These are phyloP conservation scores for Pleurotus ostreatus DNA, from an alignment of 768 basidiomycete species.

Conservation along the genomic window DNA sequence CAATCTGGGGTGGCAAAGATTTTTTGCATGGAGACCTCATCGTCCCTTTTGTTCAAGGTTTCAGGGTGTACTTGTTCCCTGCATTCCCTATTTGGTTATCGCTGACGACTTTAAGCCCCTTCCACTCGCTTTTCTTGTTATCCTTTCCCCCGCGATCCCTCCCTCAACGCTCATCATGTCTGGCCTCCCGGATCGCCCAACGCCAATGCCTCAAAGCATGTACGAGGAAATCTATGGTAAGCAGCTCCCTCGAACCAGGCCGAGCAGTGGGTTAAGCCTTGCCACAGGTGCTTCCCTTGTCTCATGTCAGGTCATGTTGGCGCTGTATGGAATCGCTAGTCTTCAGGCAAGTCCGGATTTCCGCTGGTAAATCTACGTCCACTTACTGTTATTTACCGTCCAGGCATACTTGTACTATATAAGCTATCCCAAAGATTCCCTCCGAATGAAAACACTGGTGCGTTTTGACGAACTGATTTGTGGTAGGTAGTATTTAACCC, in stretches of 20 bases:
- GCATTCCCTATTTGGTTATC: no score
- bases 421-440: background rate
- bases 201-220: background rate
- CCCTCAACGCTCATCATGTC: background rate
- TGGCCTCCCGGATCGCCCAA: slow-evolving; percentile 5
- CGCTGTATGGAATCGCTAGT: slow-evolving; percentile 1
- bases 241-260: background rate
- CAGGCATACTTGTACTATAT: slow-evolving; percentile 3
- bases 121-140: background rate
- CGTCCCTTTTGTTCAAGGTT: no score
- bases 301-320: slow-evolving; percentile 1
- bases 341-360: background rate
- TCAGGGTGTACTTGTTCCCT: no score
- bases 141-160: background rate
- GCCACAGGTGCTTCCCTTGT: background rate
- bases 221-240: slow-evolving; percentile 5
- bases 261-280: background rate
- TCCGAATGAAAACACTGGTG: background rate
- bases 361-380: background rate
- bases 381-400: background rate
- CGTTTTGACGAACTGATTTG: background rate
- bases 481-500: no score
- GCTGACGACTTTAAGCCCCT: no score
- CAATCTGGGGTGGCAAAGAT: no score
- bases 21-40: no score